These are phyloP conservation scores for Straminergon stramineum DNA, from an alignment of 225 moss, liverwort and hornwort species.

Conservation along the genomic window DNA sequence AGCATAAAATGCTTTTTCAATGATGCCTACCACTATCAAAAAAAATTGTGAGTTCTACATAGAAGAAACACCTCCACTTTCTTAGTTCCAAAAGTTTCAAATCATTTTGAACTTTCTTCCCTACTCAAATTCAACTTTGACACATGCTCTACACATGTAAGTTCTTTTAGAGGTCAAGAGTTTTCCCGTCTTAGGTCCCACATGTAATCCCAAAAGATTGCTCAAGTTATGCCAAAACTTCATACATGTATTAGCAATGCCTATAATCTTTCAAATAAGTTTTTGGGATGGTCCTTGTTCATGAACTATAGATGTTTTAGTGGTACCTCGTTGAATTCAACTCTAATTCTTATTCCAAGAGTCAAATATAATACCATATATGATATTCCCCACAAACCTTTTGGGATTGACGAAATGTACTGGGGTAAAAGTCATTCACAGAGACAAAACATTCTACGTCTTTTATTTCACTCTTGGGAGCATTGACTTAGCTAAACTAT, in stretches of 20 bases:
- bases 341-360: not conserved
- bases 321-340: not conserved
- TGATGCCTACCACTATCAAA: not conserved
- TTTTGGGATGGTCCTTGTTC: not conserved
- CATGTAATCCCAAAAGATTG: not conserved
- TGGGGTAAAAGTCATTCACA: too few species aligned
- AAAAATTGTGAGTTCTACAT: not conserved
- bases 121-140: not conserved
- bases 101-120: not conserved
- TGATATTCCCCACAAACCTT: not conserved
- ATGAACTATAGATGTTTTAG: not conserved
- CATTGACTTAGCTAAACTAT: not conserved
- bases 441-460: not conserved
- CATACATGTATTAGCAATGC: rapidly evolving
- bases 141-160: not conserved
- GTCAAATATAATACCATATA: not conserved
- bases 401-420: not conserved
- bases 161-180: not conserved
- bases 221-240: not conserved
- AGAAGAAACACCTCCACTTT: rapidly evolving
- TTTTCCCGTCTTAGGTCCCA: not conserved
- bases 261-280: not conserved
- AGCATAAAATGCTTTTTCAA: not conserved
- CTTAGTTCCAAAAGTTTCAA: rapidly evolving
- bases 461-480: not conserved